Conservation (phyloP, 148 eudicot species). For the Arbutus unedo region DNA sequence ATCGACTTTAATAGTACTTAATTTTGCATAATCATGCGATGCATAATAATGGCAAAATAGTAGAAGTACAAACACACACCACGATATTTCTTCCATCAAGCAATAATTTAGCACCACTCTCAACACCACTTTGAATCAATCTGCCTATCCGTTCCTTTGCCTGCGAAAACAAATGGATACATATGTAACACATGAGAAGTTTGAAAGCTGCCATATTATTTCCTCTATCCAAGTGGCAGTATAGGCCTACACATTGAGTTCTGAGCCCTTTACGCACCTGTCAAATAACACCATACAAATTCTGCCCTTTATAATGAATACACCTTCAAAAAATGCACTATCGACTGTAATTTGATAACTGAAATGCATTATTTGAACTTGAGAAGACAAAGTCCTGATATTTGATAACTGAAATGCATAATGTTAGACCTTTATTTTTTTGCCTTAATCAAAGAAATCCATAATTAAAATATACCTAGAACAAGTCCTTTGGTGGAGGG, state of each 20-base stretch:
- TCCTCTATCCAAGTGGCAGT: not conserved
- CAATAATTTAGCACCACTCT: constrained; percentile 74
- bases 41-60: not conserved
- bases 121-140: constrained; percentile 85
- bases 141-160: constrained; percentile 83
- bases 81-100: constrained; percentile 83
- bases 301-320: not conserved
- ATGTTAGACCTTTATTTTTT: no score
- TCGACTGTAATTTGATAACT: no score
- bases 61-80: constrained; percentile 34
- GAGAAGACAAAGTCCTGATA: not conserved
- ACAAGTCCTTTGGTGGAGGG: no score
- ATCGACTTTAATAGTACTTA: not conserved
- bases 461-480: no score
- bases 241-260: constrained; percentile 1
- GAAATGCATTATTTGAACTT: no score
- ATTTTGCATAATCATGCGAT: not conserved
- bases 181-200: not conserved
- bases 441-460: no score
- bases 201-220: not conserved
- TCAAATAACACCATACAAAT: not conserved
- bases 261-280: constrained; percentile 45
- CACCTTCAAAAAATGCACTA: not conserved
- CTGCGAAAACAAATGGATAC: constrained; percentile 31
- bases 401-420: not conserved